Conservation (phyloP, 805 yeast genomes). For the Metschnikowia orientalis region DNA sequence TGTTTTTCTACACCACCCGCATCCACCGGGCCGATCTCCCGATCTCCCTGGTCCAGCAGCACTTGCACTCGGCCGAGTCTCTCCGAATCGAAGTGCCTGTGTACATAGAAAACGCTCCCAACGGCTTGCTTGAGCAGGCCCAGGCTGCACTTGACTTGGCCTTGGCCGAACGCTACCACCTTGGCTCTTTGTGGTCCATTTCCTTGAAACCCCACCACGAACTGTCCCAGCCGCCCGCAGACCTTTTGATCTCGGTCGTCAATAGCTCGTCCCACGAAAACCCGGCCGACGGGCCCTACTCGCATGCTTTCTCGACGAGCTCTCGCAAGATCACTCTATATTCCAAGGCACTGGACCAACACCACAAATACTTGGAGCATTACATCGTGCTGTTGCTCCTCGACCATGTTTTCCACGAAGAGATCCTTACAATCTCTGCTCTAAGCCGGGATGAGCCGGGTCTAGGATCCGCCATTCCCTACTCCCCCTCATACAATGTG, state of each 20-base stretch:
- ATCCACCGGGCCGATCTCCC: constrained; percentile 63
- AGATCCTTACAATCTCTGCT: constrained; percentile 28
- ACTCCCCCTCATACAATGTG: constrained; percentile 66
- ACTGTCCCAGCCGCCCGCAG: constrained; percentile 11
- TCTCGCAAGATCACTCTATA: constrained; percentile 28
- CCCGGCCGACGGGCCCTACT: constrained; percentile 4
- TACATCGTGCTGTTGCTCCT: constrained; percentile 34
- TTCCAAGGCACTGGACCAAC: constrained; percentile 20
- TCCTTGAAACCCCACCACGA: constrained; percentile 18
- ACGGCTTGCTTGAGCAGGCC: constrained; percentile 28
- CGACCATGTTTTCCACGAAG: constrained; percentile 37
- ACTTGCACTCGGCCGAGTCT: constrained; percentile 19
- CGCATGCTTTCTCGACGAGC: constrained; percentile 34
- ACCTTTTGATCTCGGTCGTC: constrained; percentile 35
- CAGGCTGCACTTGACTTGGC: constrained; percentile 34
- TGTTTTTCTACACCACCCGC: constrained; percentile 57
- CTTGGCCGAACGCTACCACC: constrained; percentile 13
- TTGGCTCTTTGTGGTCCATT: constrained; percentile 25
- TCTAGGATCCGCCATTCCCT: constrained; percentile 43
- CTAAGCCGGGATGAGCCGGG: constrained; percentile 7
- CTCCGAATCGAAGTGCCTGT: constrained; percentile 40
- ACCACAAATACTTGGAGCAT: constrained; percentile 28
- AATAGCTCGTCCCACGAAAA: constrained; percentile 19
- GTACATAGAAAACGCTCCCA: constrained; percentile 34
- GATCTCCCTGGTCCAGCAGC: constrained; percentile 33